Base-by-base conservation (phyloP, 805 yeast species). In the Wickerhamiella sergipiensis region DNA sequence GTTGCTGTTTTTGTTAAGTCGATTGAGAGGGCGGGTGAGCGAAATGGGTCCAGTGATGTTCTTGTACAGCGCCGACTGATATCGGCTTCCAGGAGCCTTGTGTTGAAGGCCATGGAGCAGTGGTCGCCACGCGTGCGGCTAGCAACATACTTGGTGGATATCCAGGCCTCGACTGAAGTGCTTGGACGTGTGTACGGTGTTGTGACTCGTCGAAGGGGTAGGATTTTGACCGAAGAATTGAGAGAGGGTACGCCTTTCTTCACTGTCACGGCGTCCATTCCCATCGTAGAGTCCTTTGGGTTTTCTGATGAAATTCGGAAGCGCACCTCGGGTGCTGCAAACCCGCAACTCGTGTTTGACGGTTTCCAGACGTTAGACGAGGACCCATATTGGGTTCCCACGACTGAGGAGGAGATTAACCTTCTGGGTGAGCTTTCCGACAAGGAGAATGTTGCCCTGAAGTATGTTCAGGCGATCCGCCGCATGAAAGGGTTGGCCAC, bases 381-480 rank as follows among this genome's bases (percentile, higher is more conserved):
- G 57, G 97, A 92, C 71, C 99, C 99, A 45, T 92, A 85, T 73
- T 92, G 99, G 99, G 95, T 92, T 15, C 99, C 99, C 13, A 85
- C 92, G 2, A 92, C 98, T 0, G 97, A 86, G 59, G 97, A 88
- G 64, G 98, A 92, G 65, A 67, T 92, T 45, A 97, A 92, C 64
- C 94, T 87, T 52, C 71, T 86, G 45, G 99, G 99, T 24, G 95
- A 86, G 56, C 77, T 78, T 57, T 95, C 96, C 1, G 98, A 92
- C 59, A 77, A 85, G 60, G 97, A 87, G 61, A 92, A 92, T 61
- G 72, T 89, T 55, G 97, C 97, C 0, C 77, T 94, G 64, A 75
- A 74, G 62, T 89, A 90, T 64, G 84, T 92, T 82, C 87, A 86
- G 56, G 70, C 70, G 18, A 78, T 92, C 45, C 76, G 99, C 62